Conservation (phyloP, 2,329 filamentous ascomycete species). For the Scortechinia acanthostroma region DNA sequence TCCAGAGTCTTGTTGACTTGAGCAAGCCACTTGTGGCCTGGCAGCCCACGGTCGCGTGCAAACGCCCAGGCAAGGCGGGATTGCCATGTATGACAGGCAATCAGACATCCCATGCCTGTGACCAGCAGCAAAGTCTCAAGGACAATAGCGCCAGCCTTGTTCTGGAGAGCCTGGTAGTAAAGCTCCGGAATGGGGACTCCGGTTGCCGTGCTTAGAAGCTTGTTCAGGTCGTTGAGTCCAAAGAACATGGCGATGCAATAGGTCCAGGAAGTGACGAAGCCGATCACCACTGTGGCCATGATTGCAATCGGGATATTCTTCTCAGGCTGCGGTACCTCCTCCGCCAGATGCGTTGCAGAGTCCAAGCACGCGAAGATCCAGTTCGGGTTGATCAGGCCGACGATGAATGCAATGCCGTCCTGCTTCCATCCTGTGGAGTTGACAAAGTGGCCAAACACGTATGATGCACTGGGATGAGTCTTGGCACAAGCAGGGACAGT, state of each 20-base stretch:
- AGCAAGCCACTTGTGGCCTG: slow-evolving; percentile 27
- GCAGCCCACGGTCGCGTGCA: slow-evolving; percentile 38
- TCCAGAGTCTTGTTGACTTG: slow-evolving; percentile 27
- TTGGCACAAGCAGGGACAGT: slow-evolving; percentile 26
- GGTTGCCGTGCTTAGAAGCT: slow-evolving; percentile 18
- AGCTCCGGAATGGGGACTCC: slow-evolving; percentile 19
- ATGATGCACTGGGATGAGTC: slow-evolving; percentile 23
- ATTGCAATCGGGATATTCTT: slow-evolving; percentile 10
- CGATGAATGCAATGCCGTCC: slow-evolving; percentile 33
- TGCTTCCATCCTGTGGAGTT: slow-evolving; percentile 38
- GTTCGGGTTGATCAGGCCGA: slow-evolving; percentile 31
- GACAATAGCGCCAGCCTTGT: slow-evolving; percentile 28
- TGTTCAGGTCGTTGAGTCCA: slow-evolving; percentile 26
- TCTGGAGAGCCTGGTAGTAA: slow-evolving; percentile 17
- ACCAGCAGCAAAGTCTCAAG: slow-evolving; percentile 34
- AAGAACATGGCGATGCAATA: slow-evolving; percentile 33
- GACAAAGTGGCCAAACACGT: slow-evolving; percentile 35
- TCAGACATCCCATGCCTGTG: slow-evolving; percentile 34
- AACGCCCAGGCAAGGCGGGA: slow-evolving; percentile 41
- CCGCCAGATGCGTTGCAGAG: slow-evolving; percentile 28
- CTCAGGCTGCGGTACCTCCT: slow-evolving; percentile 28
- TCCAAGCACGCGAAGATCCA: slow-evolving; percentile 27
- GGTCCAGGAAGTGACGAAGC: slow-evolving; percentile 26
- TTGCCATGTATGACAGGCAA: slow-evolving; percentile 39
- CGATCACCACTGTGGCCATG: slow-evolving; percentile 25